A percentile compares a stretch with the other conserved stretches of the same genome.
Conservation (phyloP, 2,329 filamentous ascomycete genomes). For the Cladophialophora yegresii region DNA sequence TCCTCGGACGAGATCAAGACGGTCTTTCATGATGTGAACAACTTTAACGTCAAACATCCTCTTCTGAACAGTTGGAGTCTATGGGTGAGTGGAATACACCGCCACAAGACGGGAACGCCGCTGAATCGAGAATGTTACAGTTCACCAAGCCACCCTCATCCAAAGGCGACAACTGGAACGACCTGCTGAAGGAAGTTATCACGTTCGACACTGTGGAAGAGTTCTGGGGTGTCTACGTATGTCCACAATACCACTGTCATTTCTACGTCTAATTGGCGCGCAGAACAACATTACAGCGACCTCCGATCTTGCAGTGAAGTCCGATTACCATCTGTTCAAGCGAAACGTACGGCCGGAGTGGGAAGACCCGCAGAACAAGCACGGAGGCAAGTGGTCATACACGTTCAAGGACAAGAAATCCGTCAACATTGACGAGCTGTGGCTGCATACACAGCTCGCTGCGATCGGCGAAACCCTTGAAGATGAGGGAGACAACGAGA, state of each 20-base stretch:
- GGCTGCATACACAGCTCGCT: slow-evolving; percentile 94
- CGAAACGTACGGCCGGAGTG: slow-evolving; percentile 94
- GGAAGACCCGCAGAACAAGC: slow-evolving; percentile 98
- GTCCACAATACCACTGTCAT: slow-evolving; percentile 44
- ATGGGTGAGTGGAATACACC: slow-evolving; percentile 65
- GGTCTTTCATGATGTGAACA: slow-evolving; percentile 96
- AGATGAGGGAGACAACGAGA: slow-evolving; percentile 86
- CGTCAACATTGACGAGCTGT: slow-evolving; percentile 89
- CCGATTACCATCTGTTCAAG: slow-evolving; percentile 99
- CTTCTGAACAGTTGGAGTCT: slow-evolving; percentile 97
- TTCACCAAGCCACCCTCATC: slow-evolving; percentile 37
- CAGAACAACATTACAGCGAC: slow-evolving; percentile 99
- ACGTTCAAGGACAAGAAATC: slow-evolving; percentile 94
- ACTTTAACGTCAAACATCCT: slow-evolving; percentile 99
- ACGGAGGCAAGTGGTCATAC: slow-evolving; percentile 98
- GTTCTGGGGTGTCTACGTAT: slow-evolving; percentile 98
- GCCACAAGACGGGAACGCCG: background rate
- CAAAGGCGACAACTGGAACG: slow-evolving; percentile 97
- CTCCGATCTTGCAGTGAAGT: slow-evolving; percentile 93
- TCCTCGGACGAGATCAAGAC: slow-evolving; percentile 69
- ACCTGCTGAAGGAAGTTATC: slow-evolving; percentile 96
- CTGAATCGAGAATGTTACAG: slow-evolving; percentile 30
- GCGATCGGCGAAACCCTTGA: slow-evolving; percentile 98
- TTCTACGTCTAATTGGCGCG: slow-evolving; percentile 16
- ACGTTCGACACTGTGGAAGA: slow-evolving; percentile 98